Percentiles rank a stretch among this genome's conserved stretches.
Evolutionary conservation across 1,284 basidiomycete species (phyloP).

Genomic region (Pterulicium gracile): DNA sequence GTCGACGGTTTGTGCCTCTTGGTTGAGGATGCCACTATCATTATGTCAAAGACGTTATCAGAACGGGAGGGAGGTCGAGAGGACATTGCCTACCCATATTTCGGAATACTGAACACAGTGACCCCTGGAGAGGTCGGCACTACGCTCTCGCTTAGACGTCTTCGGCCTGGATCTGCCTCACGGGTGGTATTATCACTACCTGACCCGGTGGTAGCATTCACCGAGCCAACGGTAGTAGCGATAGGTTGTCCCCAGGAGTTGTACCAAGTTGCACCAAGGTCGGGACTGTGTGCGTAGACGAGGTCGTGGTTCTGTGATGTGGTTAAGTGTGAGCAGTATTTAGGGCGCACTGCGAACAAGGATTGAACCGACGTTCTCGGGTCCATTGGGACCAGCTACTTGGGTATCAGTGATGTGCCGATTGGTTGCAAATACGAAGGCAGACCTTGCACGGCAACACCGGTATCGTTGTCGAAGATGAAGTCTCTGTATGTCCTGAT

Average conservation of each 20-base stretch:
- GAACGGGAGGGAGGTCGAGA: conserved; percentile 3
- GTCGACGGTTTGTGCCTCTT: conserved; percentile 31
- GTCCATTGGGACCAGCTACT: conserved; percentile 29
- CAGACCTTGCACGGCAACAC: conserved; percentile 25
- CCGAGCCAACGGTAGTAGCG: conserved; percentile 9
- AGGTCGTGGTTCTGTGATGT: conserved; percentile 29
- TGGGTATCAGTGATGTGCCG: neutral
- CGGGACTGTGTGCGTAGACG: conserved; percentile 25
- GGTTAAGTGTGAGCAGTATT: neutral
- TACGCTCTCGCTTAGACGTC: conserved; percentile 14
- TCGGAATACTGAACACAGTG: conserved; percentile 28
- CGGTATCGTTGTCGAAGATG: conserved; percentile 27
- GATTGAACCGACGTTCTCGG: conserved; percentile 25
- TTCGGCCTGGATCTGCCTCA: neutral
- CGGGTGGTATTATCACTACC: neutral
- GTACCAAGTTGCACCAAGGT: conserved; percentile 24
- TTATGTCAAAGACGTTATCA: neutral
- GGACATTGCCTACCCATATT: conserved; percentile 25
- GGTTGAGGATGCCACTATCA: conserved; percentile 29
- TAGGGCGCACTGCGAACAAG: neutral
- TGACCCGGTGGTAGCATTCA: neutral
- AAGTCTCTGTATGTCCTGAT: conserved; percentile 33
- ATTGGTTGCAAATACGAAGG: neutral
- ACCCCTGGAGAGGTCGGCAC: conserved; percentile 28
- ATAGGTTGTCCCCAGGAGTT: conserved; percentile 29